Evolutionary conservation across 257 asterid genomes (phyloP).

Genomic region (Asclepias syriaca): DNA sequence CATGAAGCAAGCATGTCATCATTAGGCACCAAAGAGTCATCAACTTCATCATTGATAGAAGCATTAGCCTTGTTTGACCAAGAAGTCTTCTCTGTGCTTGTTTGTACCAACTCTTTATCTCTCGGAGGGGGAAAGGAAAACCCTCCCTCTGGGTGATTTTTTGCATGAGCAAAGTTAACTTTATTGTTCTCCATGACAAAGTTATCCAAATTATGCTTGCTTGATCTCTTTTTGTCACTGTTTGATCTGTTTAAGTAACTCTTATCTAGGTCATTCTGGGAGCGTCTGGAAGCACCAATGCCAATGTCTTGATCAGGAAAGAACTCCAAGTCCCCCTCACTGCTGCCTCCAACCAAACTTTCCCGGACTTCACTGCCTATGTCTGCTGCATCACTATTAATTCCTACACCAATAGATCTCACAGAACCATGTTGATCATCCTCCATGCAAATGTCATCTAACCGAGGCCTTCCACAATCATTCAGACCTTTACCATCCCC

Average conservation of each 20-base stretch:
- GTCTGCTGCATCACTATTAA: conserved; percentile 90
- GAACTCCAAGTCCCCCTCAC: conserved; percentile 82
- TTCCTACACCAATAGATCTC: conserved; percentile 98
- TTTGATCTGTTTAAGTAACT: conserved; percentile 35
- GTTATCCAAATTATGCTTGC: conserved; percentile 44
- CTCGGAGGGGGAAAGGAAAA: conserved; percentile 94
- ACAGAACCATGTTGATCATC: conserved; percentile 96
- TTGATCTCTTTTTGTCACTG: conserved; percentile 39
- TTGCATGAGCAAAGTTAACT: conserved; percentile 33
- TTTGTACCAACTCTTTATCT: conserved; percentile 57
- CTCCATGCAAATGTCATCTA: conserved; percentile 65
- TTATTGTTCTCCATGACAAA: conserved; percentile 39
- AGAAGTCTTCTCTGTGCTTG: conserved; percentile 48
- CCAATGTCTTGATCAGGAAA: conserved; percentile 52
- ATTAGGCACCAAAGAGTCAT: conserved; percentile 40
- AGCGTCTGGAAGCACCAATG: conserved; percentile 36
- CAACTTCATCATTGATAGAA: conserved; percentile 47
- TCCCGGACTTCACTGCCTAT: conserved; percentile 85
- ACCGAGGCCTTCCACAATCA: conserved; percentile 56
- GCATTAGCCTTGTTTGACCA: conserved; percentile 62
- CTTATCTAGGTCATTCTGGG: conserved; percentile 43
- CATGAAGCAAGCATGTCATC: conserved; percentile 64
- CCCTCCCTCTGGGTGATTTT: conserved; percentile 56
- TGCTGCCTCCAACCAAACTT: conserved; percentile 89
- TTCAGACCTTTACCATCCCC: conserved; percentile 53